Percentiles rank a stretch among this genome's conserved stretches.
Conservation (phyloP, 2,329 filamentous ascomycete genomes). For the Neoarthrinium moseri region DNA sequence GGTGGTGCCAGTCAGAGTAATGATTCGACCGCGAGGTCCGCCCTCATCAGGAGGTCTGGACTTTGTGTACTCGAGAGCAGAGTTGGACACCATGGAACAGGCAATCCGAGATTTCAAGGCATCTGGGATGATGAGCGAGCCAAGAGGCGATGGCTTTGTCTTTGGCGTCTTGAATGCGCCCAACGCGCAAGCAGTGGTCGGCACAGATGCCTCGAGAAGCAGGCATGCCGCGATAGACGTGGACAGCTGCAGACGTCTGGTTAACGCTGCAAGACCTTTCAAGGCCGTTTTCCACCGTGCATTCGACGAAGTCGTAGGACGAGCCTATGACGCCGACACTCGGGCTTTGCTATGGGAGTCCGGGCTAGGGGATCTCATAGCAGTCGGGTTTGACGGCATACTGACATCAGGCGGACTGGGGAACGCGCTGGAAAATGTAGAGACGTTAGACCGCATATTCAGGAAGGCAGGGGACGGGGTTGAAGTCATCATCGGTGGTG, state of each 20-base stretch:
- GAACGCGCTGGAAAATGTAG: slow-evolving; percentile 36
- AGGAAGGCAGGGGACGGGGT: slow-evolving; percentile 25
- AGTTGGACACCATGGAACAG: slow-evolving; percentile 42
- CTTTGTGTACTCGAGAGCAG: slow-evolving; percentile 47
- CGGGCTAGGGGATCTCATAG: slow-evolving; percentile 33
- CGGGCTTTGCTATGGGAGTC: slow-evolving; percentile 15
- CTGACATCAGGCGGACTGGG: slow-evolving; percentile 53
- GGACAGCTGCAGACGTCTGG: slow-evolving; percentile 37
- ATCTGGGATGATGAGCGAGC: slow-evolving; percentile 33
- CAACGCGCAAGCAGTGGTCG: neutral
- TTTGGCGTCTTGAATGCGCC: slow-evolving; percentile 44
- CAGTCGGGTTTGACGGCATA: slow-evolving; percentile 48
- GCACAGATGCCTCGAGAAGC: neutral
- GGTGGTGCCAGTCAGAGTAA: slow-evolving; percentile 46
- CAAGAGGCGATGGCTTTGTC: slow-evolving; percentile 54
- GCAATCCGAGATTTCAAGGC: slow-evolving; percentile 37
- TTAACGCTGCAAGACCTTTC: slow-evolving; percentile 39
- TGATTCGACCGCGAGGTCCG: slow-evolving; percentile 51
- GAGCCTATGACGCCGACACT: slow-evolving; percentile 12
- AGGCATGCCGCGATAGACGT: slow-evolving; percentile 34
- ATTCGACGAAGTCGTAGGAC: slow-evolving; percentile 46
- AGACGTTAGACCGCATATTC: slow-evolving; percentile 35
- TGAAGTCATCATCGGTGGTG: slow-evolving; percentile 53
- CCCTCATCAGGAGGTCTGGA: slow-evolving; percentile 25
- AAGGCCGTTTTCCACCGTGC: slow-evolving; percentile 55